phyloP scores from a whole-genome alignment of 1,139 yeast species.

The Lodderomyces parapsilosis region DNA sequence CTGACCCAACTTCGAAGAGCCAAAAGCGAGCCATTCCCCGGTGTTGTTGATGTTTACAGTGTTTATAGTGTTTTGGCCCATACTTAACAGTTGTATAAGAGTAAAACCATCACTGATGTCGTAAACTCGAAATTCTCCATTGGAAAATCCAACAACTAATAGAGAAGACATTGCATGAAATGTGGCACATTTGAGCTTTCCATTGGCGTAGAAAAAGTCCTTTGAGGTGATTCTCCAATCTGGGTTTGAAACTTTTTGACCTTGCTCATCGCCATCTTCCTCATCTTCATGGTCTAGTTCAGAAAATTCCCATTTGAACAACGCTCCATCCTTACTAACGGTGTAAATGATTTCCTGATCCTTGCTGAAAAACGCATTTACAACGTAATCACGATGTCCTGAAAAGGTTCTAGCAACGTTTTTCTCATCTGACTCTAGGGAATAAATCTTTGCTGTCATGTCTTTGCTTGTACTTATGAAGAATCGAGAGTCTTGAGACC shows the following conservation, averaged over 20 bases:
- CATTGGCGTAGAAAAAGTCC: slow-evolving; percentile 70
- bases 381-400: slow-evolving; percentile 89
- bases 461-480: slow-evolving; percentile 86
- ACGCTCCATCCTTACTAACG: slow-evolving; percentile 90
- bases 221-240: slow-evolving; percentile 86
- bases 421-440: slow-evolving; percentile 70
- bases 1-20: slow-evolving; percentile 90
- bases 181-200: slow-evolving; percentile 76
- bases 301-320: slow-evolving; percentile 87
- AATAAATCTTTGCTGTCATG: slow-evolving; percentile 84
- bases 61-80: slow-evolving; percentile 90
- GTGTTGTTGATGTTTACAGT: slow-evolving; percentile 74
- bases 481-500: slow-evolving; percentile 92
- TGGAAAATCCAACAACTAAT: slow-evolving; percentile 83
- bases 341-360: slow-evolving; percentile 90
- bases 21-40: slow-evolving; percentile 98
- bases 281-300: slow-evolving; percentile 43
- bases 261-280: slow-evolving; percentile 36
- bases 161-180: slow-evolving; percentile 74
- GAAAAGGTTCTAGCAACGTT: slow-evolving; percentile 83
- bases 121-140: slow-evolving; percentile 91
- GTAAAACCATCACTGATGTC: slow-evolving; percentile 71
- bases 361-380: slow-evolving; percentile 80
- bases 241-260: slow-evolving; percentile 23
- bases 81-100: slow-evolving; percentile 79